Evolutionary conservation across 257 asterid species (phyloP), one percentile per base, ranked within the genome.

Genomic region (Scutellaria barbata): DNA sequence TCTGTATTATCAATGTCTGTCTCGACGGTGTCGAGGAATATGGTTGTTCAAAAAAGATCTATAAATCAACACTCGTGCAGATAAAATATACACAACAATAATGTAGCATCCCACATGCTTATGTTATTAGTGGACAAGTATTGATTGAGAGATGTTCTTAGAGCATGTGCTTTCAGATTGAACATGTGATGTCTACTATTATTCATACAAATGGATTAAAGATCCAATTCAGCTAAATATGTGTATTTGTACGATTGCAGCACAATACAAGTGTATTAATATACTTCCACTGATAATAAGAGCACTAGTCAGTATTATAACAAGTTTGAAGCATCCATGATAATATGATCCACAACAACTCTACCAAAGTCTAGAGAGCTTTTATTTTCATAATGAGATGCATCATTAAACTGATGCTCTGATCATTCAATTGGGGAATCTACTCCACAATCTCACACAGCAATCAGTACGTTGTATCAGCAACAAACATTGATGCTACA

Each of bases 371-470:
- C 68, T 30, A 30, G 35, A 1, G 10, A 62, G 63, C 11, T 22
- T 41, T 12, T 14, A 8, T 13, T n/a, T 58, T 33, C 13, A 33
- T 58, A 33, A 57, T 8, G 10, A 57, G 18, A 30, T 17, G 14
- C 64, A 33, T 68, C 39, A 81, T 48, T 30, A 30, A 75, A 73
- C 86, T 12, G 81, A 76, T 22, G 71, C 86, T 81, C 78, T 68
- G 85, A 87, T 89, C 95, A 87, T 85, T 76, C 75, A 76, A 82
- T 74, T n/a, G 54, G 72, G 87, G 63, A 63, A 82, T 60, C 77
- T 69, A 64, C 43, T 57, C 84, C 90, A 37, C 82, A 60, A 71
- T 62, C 77, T 87, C 95, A 86, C 89, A 80, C 70, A 83, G 83
- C 90, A 76, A 76, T 46, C 87, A 69, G 88, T 46, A 57, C 60